Evolutionary conservation across 2,329 filamentous ascomycete species (phyloP).

Genomic region (Alternaria sp.): DNA sequence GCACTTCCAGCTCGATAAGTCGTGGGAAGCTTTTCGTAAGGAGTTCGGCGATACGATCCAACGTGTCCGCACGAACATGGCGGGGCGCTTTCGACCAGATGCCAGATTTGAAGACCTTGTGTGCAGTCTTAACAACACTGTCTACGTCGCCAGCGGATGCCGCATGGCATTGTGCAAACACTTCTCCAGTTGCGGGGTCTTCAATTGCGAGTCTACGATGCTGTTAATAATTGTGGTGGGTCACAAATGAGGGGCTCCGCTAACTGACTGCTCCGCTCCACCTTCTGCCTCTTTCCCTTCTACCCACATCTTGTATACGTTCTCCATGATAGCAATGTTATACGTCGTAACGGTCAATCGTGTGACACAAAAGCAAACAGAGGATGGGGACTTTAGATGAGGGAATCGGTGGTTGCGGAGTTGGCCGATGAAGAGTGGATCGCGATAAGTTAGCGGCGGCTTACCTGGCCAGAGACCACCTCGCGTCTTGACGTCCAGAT

Average conservation of each 20-base stretch:
- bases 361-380: neutral
- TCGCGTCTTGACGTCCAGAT: neutral
- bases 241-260: slow-evolving; percentile 21
- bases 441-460: slow-evolving; percentile 29
- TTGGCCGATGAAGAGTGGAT: slow-evolving; percentile 30
- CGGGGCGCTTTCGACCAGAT: slow-evolving; percentile 66
- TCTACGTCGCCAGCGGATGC: slow-evolving; percentile 59
- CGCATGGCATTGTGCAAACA: slow-evolving; percentile 61
- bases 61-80: slow-evolving; percentile 67
- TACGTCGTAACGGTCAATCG: neutral
- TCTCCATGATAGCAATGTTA: slow-evolving; percentile 17
- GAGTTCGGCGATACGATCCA: slow-evolving; percentile 66
- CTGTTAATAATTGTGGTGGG: slow-evolving; percentile 17
- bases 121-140: slow-evolving; percentile 53
- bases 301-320: slow-evolving; percentile 52
- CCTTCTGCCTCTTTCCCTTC: slow-evolving; percentile 54
- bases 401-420: slow-evolving; percentile 20
- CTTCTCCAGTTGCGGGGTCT: slow-evolving; percentile 62
- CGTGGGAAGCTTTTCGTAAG: slow-evolving; percentile 62
- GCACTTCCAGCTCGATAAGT: slow-evolving; percentile 70
- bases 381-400: slow-evolving; percentile 8
- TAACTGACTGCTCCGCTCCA: slow-evolving; percentile 57
- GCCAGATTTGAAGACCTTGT: slow-evolving; percentile 60
- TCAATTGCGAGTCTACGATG: slow-evolving; percentile 60
- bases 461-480: slow-evolving; percentile 6